Base-by-base conservation (phyloP, 495 filamentous ascomycete genomes). In the Baudoinia panamericana region DNA sequence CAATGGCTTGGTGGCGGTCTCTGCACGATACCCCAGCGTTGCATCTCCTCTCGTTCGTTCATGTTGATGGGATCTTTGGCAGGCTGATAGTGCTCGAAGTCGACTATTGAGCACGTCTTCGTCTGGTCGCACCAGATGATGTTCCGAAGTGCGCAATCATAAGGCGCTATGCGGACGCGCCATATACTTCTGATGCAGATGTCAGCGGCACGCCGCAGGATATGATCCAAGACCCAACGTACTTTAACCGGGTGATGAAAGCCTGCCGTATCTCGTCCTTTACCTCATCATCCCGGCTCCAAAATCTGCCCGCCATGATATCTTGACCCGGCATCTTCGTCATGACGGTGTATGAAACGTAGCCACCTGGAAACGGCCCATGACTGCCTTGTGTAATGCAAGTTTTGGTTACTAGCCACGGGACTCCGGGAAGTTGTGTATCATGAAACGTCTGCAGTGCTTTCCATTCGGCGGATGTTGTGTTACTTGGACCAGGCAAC, bases 281-380 rank as follows among this genome's bases (percentile, higher is more conserved):
- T 16, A 18, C 15, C 2, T 17, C 32, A 9, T 48, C 45, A 5
- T 30, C 15, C 17, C 23, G 24, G 21, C 30, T 36, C 45, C 45
- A 48, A 28, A 43, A 48, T 8, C 21, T 35, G n/a, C 17, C n/a
- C 18, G 17, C 39, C 45, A 41, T 43, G 1, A 48, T 38, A 26
- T 36, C 33, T 23, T 22, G 24, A 10, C 45, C 45, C 4, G 45
- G 39, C 31, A 48, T 35, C 8, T 5, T 27, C 11, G 45, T 48
- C 45, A 48, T 48, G 25, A 48, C 23, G 3, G 30, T 48, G 45
- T 38, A 48, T 7, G 39, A 28, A 13, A 48, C 21, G 24, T 48
- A 48, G 17, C 45, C 45, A 17, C 34, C 34, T 15, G 30, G 45
- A 22, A 36, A 41, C n/a, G 20, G 39, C 5, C 45, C 45, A 26